phyloP scores from a whole-genome alignment of 2,329 filamentous ascomycete genomes.

The Diplodia corticola region DNA sequence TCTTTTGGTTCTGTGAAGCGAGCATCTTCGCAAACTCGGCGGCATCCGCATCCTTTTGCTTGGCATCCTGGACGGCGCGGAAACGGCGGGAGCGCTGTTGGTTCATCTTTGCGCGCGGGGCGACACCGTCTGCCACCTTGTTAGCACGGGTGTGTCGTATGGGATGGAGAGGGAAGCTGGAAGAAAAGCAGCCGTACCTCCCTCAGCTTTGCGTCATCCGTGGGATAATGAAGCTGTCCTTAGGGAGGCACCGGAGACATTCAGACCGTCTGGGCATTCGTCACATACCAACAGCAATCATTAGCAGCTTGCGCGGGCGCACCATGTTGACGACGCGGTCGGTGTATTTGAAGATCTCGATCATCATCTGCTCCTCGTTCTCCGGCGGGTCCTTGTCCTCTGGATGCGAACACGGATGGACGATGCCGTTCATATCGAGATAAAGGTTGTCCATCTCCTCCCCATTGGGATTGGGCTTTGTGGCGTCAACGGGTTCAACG shows the following conservation, averaged over 20 bases:
- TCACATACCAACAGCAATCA: slow-evolving; percentile 88
- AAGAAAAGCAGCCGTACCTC: slow-evolving; percentile 30
- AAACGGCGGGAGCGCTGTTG: slow-evolving; percentile 96
- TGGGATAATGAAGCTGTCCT: slow-evolving; percentile 34
- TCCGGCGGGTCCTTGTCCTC: slow-evolving; percentile 88
- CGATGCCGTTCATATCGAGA: slow-evolving; percentile 99
- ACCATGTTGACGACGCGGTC: slow-evolving; percentile 99
- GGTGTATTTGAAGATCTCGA: slow-evolving; percentile 98
- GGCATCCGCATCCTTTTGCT: slow-evolving; percentile 91
- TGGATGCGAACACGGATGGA: slow-evolving; percentile 96
- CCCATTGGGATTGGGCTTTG: slow-evolving; percentile 87
- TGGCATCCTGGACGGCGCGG: slow-evolving; percentile 88
- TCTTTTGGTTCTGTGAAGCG: slow-evolving; percentile 57
- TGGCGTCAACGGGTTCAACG: slow-evolving; percentile 80
- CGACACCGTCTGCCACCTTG: slow-evolving; percentile 74
- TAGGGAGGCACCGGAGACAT: slow-evolving; percentile 26
- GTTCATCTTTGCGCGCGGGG: slow-evolving; percentile 98
- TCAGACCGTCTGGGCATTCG: slow-evolving; percentile 12
- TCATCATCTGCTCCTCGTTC: slow-evolving; percentile 99
- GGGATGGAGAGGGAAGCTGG: neutral
- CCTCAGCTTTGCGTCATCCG: slow-evolving; percentile 33
- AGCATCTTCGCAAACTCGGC: slow-evolving; percentile 83
- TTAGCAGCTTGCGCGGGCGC: slow-evolving; percentile 87
- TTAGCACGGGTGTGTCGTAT: slow-evolving; percentile 17
- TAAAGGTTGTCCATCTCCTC: slow-evolving; percentile 98